Conservation (phyloP, 2,329 filamentous ascomycete genomes). For the Stachybotrys elegans region DNA sequence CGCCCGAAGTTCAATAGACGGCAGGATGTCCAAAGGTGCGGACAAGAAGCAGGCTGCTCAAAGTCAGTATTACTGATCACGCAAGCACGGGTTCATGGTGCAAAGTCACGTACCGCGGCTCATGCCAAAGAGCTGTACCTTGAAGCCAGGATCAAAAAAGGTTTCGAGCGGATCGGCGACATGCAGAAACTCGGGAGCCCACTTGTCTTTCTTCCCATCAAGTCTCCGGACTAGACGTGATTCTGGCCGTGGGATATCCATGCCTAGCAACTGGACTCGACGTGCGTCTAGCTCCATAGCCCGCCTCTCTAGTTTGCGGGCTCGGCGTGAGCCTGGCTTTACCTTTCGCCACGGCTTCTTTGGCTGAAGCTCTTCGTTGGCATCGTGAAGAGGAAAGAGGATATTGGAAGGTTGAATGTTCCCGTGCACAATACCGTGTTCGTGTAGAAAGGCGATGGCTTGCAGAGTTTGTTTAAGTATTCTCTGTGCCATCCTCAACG, state of each 20-base stretch:
- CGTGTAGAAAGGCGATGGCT: constrained; percentile 31
- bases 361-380: constrained; percentile 18
- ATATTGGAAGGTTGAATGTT: constrained; percentile 32
- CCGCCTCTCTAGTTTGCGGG: no score
- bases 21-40: constrained; percentile 17
- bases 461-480: constrained; percentile 33
- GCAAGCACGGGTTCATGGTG: not conserved
- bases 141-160: constrained; percentile 17
- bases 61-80: not conserved
- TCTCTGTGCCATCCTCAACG: constrained; percentile 31
- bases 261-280: no score
- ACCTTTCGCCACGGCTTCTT: constrained; percentile 16
- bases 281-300: no score
- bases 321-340: no score
- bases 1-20: constrained; percentile 18
- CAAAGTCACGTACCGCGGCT: constrained; percentile 19
- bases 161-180: constrained; percentile 17
- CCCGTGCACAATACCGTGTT: constrained; percentile 32
- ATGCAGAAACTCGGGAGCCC: constrained; percentile 24
- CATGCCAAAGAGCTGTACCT: constrained; percentile 24
- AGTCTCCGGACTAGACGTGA: constrained; percentile 21
- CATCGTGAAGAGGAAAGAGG: constrained; percentile 24
- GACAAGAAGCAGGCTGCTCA: constrained; percentile 18
- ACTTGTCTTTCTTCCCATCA: constrained; percentile 22
- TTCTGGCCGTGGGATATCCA: no score